Conservation (phyloP, 305 asterid genomes). For the Fraxinus platypoda region DNA sequence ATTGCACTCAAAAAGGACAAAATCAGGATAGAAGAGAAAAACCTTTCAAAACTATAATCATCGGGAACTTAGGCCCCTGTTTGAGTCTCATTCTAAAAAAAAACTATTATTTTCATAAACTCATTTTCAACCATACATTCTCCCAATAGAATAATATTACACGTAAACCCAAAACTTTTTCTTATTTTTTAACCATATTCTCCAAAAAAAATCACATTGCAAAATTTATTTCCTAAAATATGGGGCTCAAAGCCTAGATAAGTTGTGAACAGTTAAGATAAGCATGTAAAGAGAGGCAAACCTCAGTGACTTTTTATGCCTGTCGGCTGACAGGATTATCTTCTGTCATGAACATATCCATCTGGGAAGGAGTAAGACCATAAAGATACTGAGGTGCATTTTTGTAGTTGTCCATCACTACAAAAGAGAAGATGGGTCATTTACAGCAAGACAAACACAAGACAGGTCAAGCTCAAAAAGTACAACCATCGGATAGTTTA, state of each 20-base stretch:
- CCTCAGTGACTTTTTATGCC: conserved; percentile 77
- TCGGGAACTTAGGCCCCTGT: too few species aligned
- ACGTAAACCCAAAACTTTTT: too few species aligned
- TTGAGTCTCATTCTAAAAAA: too few species aligned
- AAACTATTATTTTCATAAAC: too few species aligned
- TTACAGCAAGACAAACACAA: conserved; percentile 1
- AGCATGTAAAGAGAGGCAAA: conserved; percentile 18
- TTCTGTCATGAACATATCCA: conserved; percentile 95
- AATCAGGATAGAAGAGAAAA: too few species aligned
- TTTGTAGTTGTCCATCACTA: conserved; percentile 83
- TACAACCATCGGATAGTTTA: background rate
- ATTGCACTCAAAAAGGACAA: too few species aligned
- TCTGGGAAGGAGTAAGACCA: conserved; percentile 81
- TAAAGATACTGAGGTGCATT: conserved; percentile 73
- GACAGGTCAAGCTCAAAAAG: background rate
- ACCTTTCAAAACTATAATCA: too few species aligned
- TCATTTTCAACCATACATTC: background rate
- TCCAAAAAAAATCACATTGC: background rate
- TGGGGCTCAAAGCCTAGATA: background rate
- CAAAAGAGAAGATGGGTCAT: conserved; percentile 22
- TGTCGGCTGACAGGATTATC: conserved; percentile 68
- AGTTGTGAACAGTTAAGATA: background rate
- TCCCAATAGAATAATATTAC: background rate
- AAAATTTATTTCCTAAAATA: background rate
- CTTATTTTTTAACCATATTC: background rate